A percentile compares a stretch with the other conserved stretches of the same genome.
phyloP scores from a whole-genome alignment of 768 basidiomycete genomes.

The Termitomyces sp. region DNA sequence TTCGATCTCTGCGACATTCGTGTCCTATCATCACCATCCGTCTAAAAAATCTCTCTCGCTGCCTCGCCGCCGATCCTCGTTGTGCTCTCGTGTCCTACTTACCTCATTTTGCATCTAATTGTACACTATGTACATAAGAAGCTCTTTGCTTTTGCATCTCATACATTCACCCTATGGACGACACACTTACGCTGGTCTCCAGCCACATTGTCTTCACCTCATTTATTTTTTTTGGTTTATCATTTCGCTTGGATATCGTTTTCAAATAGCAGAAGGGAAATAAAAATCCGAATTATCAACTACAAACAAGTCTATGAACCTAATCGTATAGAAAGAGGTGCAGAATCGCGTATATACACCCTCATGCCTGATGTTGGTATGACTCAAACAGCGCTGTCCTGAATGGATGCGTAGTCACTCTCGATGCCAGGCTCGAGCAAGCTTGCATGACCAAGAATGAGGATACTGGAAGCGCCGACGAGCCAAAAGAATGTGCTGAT shows the following conservation, averaged over 20 bases:
- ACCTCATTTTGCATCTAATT: slow-evolving; percentile 13
- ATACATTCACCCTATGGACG: slow-evolving; percentile 2
- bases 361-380: neutral
- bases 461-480: slow-evolving; percentile 79
- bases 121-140: slow-evolving; percentile 16
- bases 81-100: slow-evolving; percentile 14
- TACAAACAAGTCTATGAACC: neutral
- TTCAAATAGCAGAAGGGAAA: slow-evolving; percentile 3
- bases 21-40: neutral
- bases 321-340: neutral
- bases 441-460: slow-evolving; percentile 85
- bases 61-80: slow-evolving; percentile 5
- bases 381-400: slow-evolving; percentile 50
- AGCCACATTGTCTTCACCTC: neutral
- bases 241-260: slow-evolving; percentile 7
- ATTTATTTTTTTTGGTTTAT: neutral
- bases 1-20: slow-evolving; percentile 2
- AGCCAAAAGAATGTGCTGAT: slow-evolving; percentile 92
- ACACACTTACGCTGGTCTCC: slow-evolving; percentile 1
- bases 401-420: slow-evolving; percentile 84
- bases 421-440: slow-evolving; percentile 94
- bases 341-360: neutral
- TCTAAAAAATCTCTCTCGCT: neutral
- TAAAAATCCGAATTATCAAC: slow-evolving; percentile 9
- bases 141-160: neutral